phyloP scores from a whole-genome alignment of 768 basidiomycete species.

The Rhodosporidiobolus sp. region DNA sequence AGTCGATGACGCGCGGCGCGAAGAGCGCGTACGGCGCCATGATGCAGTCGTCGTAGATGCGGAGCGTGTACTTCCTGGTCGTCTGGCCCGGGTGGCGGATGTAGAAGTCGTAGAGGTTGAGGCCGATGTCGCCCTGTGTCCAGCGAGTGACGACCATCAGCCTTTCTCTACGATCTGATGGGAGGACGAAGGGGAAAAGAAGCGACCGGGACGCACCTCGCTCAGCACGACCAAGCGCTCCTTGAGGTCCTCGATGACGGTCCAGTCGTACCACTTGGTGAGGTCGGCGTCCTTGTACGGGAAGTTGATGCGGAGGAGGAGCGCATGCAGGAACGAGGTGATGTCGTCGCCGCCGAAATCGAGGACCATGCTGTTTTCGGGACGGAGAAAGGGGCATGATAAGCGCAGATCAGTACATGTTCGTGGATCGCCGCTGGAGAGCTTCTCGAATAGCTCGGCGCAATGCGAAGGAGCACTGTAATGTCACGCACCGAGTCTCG shows the following conservation, averaged over 20 bases:
- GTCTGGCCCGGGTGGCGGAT: constrained; percentile 70
- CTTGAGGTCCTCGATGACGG: constrained; percentile 87
- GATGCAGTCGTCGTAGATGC: constrained; percentile 92
- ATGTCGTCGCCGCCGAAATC: constrained; percentile 93
- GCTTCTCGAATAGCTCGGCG: too few relatives aligned
- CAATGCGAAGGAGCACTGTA: not conserved
- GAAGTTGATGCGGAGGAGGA: constrained; percentile 71
- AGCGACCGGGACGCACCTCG: constrained; percentile 60
- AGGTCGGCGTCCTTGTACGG: constrained; percentile 84
- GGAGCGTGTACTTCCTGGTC: constrained; percentile 81
- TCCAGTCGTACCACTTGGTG: constrained; percentile 76
- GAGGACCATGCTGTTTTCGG: constrained; percentile 72
- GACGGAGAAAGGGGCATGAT: too few relatives aligned
- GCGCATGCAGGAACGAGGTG: constrained; percentile 63
- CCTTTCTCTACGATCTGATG: not conserved
- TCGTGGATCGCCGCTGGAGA: too few relatives aligned
- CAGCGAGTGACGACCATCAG: not conserved
- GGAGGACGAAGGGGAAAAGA: not conserved
- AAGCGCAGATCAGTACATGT: too few relatives aligned
- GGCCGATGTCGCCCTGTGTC: constrained; percentile 84
- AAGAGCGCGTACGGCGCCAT: constrained; percentile 93
- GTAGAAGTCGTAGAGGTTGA: constrained; percentile 85
- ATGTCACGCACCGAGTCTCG: constrained; percentile 77
- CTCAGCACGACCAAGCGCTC: constrained; percentile 74
- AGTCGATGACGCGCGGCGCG: constrained; percentile 87